These are phyloP conservation scores for Rhodomyrtus psidioides DNA, from an alignment of 441 rosid genomes.

Conservation along the genomic window DNA sequence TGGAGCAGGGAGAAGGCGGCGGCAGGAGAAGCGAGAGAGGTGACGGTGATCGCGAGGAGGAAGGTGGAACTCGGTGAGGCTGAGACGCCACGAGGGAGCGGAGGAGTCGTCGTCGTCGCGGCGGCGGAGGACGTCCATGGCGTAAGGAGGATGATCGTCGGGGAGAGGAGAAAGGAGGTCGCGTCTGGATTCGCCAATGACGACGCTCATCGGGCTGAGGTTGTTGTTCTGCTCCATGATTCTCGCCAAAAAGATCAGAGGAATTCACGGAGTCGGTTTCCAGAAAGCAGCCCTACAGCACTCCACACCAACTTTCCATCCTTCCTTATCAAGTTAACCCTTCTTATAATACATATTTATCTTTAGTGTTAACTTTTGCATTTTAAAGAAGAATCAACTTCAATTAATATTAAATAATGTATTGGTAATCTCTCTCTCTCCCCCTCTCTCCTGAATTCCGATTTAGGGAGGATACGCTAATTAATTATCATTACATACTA, in stretches of 20 bases:
- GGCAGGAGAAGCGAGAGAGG: neutral
- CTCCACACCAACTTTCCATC: neutral
- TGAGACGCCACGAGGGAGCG: slow-evolving; percentile 10
- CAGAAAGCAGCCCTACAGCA: neutral
- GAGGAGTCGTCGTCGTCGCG: neutral
- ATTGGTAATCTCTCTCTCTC: too few species aligned
- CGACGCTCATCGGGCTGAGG: neutral
- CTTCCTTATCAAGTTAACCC: neutral
- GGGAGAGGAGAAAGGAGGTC: neutral
- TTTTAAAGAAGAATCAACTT: too few species aligned
- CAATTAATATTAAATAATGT: too few species aligned
- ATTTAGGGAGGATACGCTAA: too few species aligned
- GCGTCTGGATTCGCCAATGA: neutral
- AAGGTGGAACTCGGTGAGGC: slow-evolving; percentile 10
- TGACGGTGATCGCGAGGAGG: neutral
- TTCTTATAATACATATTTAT: too few species aligned
- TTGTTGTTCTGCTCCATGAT: neutral
- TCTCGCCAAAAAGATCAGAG: neutral
- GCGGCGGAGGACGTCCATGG: neutral
- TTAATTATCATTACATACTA: too few species aligned
- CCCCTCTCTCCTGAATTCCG: too few species aligned
- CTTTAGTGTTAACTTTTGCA: too few species aligned
- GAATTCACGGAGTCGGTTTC: neutral
- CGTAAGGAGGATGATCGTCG: neutral
- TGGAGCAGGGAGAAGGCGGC: slow-evolving; percentile 4